Evolutionary conservation across 2,329 filamentous ascomycete genomes (phyloP).

Genomic region (Fusarium kyushuense): DNA sequence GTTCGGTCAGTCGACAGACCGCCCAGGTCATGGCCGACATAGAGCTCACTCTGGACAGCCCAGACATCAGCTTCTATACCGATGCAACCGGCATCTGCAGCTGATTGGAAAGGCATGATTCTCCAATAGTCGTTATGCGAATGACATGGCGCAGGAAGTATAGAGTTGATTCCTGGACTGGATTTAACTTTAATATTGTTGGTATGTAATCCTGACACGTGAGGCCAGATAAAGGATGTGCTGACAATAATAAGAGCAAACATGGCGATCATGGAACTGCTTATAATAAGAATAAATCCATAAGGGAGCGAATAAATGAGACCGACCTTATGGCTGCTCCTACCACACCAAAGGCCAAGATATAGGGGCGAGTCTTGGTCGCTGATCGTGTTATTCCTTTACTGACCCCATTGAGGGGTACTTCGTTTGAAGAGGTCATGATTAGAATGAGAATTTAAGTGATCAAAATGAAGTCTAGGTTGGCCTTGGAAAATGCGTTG

Average conservation of each 20-base stretch:
- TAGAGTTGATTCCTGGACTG: neutral
- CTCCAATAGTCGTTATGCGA: slow-evolving; percentile 81
- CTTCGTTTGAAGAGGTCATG: slow-evolving; percentile 6
- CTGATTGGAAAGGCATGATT: slow-evolving; percentile 71
- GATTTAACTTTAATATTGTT: neutral
- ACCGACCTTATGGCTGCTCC: slow-evolving; percentile 29
- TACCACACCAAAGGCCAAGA: slow-evolving; percentile 29
- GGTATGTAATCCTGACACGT: neutral
- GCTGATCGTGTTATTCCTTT: neutral
- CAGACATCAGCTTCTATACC: slow-evolving; percentile 79
- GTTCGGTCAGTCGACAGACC: slow-evolving; percentile 68
- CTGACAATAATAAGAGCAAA: slow-evolving; percentile 23
- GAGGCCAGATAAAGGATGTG: slow-evolving; percentile 26
- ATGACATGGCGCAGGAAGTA: slow-evolving; percentile 68
- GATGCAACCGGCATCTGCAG: slow-evolving; percentile 69
- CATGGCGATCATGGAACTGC: slow-evolving; percentile 25
- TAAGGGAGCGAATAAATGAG: fast-evolving
- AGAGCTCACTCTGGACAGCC: slow-evolving; percentile 66
- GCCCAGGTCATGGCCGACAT: slow-evolving; percentile 72
- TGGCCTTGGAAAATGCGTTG: no score
- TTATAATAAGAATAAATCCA: neutral
- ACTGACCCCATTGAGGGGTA: neutral
- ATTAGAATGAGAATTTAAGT: no score
- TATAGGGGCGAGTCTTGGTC: slow-evolving; percentile 21
- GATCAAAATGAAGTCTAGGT: neutral